Conservation (phyloP, 192 early-diverging fungal genomes). For the Dissophora ornata region DNA sequence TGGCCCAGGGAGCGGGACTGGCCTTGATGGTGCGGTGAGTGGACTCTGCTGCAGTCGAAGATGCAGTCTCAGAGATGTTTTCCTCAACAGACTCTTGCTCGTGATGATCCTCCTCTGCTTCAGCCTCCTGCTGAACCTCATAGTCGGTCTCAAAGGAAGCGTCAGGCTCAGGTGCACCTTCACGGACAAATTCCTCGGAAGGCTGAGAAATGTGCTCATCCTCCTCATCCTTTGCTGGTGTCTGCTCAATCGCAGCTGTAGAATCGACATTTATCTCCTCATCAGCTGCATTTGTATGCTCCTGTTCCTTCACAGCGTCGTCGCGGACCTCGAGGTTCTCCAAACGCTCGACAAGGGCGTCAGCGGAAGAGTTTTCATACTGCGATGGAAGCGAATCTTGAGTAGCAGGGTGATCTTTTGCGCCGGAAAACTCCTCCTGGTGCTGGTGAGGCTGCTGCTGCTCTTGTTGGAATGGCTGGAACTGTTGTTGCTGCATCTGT, state of each 20-base stretch:
- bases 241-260: background rate
- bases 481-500: constrained; percentile 18
- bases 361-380: background rate
- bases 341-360: constrained; percentile 3
- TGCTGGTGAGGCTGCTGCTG: constrained; percentile 14
- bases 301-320: background rate
- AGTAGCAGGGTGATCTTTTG: background rate
- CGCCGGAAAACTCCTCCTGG: background rate
- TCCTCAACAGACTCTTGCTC: constrained; percentile 13
- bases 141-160: background rate
- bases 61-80: constrained; percentile 5
- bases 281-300: background rate
- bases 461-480: constrained; percentile 27
- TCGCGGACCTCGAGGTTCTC: constrained; percentile 11
- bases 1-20: constrained; percentile 52
- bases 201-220: background rate
- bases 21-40: constrained; percentile 30
- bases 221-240: background rate
- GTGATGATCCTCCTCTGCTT: background rate
- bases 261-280: background rate
- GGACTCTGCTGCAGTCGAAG: background rate
- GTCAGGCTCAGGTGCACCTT: background rate
- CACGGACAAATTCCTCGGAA: background rate
- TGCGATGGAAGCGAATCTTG: background rate
- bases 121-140: background rate